These are phyloP conservation scores for Emericellopsis atlantica DNA, from an alignment of 2,329 filamentous ascomycete genomes.

Conservation along the genomic window DNA sequence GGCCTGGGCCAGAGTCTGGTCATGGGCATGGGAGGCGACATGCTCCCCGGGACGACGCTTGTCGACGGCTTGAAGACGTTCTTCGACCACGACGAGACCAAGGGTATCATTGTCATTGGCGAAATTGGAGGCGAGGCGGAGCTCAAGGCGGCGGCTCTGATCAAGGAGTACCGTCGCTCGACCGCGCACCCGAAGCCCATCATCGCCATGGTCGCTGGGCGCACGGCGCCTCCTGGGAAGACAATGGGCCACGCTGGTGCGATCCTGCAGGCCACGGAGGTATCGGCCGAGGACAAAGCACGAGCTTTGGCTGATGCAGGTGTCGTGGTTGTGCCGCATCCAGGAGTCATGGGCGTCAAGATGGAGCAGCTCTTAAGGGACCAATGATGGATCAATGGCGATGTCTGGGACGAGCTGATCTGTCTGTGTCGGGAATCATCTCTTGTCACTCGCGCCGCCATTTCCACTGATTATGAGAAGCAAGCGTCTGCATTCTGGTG, in stretches of 20 bases:
- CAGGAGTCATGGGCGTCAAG: slow-evolving; percentile 20
- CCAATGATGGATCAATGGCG: not conserved
- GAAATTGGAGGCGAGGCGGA: slow-evolving; percentile 62
- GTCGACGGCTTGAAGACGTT: slow-evolving; percentile 58
- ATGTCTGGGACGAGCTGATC: too few species aligned
- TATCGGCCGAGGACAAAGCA: slow-evolving; percentile 17
- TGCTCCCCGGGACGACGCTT: slow-evolving; percentile 54
- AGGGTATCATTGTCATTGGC: slow-evolving; percentile 60
- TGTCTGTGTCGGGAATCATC: too few species aligned
- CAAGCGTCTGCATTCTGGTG: too few species aligned
- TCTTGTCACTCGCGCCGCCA: too few species aligned
- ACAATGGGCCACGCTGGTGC: slow-evolving; percentile 67
- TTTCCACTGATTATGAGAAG: too few species aligned
- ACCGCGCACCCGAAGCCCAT: slow-evolving; percentile 48
- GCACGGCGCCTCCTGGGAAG: slow-evolving; percentile 44
- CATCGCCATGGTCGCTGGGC: slow-evolving; percentile 52
- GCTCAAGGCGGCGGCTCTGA: slow-evolving; percentile 59
- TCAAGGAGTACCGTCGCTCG: slow-evolving; percentile 47
- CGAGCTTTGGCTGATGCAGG: slow-evolving; percentile 20
- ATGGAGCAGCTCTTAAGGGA: slow-evolving; percentile 18
- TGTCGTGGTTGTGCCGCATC: slow-evolving; percentile 22
- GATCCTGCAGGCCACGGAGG: slow-evolving; percentile 24
- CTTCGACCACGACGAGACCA: slow-evolving; percentile 53
- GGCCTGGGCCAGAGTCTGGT: slow-evolving; percentile 67
- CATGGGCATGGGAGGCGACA: slow-evolving; percentile 67